Conservation (phyloP, 139 green algal genomes). For the Haematococcus sp. region DNA sequence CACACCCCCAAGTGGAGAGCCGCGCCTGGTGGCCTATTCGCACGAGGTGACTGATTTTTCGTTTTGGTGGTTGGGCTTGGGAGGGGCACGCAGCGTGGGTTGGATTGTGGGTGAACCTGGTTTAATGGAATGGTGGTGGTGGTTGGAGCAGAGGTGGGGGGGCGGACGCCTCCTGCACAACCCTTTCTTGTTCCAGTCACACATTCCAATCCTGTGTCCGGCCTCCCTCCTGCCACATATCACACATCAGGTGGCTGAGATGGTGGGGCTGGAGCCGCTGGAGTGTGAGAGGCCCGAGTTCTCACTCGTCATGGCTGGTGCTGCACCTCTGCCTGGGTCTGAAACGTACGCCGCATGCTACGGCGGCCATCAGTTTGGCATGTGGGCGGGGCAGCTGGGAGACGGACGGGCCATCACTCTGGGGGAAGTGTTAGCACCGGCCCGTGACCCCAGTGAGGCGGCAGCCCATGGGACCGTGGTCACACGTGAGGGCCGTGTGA, state of each 20-base stretch:
- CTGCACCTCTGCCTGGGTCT: slow-evolving; percentile 49
- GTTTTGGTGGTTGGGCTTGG: too few relatives aligned
- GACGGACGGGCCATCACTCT: slow-evolving; percentile 86
- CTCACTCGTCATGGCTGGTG: slow-evolving; percentile 62
- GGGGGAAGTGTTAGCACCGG: slow-evolving; percentile 53
- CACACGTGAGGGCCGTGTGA: slow-evolving; percentile 22
- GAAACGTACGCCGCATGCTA: slow-evolving; percentile 76
- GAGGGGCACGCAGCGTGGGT: too few relatives aligned
- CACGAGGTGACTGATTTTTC: slow-evolving; percentile 39
- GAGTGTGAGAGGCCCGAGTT: slow-evolving; percentile 69
- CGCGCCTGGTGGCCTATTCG: slow-evolving; percentile 49
- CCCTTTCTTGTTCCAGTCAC: too few relatives aligned
- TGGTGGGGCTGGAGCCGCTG: slow-evolving; percentile 63
- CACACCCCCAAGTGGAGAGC: slow-evolving; percentile 57
- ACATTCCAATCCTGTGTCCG: too few relatives aligned
- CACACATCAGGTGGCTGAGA: slow-evolving; percentile 17
- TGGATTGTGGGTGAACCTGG: too few relatives aligned
- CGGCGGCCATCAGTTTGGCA: slow-evolving; percentile 45
- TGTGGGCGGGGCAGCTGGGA: slow-evolving; percentile 78
- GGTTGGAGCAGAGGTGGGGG: too few relatives aligned
- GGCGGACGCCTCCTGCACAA: too few relatives aligned
- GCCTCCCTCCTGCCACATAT: too few relatives aligned
- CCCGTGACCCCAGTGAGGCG: neutral
- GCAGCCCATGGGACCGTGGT: too few relatives aligned
- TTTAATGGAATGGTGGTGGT: too few relatives aligned